Base-by-base conservation (phyloP, 2,329 filamentous ascomycete species). In the Beauveria varroae region DNA sequence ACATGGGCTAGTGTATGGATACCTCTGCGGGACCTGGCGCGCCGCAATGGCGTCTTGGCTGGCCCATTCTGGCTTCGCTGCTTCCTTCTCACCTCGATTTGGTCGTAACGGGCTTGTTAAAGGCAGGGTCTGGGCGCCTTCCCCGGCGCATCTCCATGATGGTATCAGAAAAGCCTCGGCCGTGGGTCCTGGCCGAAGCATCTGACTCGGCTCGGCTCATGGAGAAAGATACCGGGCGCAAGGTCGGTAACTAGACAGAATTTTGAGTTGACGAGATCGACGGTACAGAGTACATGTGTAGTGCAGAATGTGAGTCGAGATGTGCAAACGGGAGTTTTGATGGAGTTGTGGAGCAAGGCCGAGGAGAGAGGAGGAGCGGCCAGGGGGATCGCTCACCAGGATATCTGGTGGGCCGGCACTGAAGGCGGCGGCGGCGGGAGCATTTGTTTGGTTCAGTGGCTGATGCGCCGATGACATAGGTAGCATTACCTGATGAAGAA, bases 161-260 rank as follows among this genome's bases (percentile, higher is more conserved):
- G n/a, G 30, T 12, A 57, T 47, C 40, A 49, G 14, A 18, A 51
- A 20, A 30, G 34, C 56, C 56, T 51, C 46, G 56, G 56, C 56
- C 56, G 24, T 34, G 34, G 44, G 34, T 28, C 46, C 5, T 41
- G 37, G 12, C 47, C 44, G 46, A 50, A 51, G 46, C 56, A 58
- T 58, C 56, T 58, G 56, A 58, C 24, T 50, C 56, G 56, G 51
- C 24, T 50, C 56, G 56, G 18, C 46, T 58, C 16, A 30, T 51
- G 56, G 3, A 18, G 18, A 9, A 9, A 9, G 5, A 43, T 24
- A 58, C 43, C 43, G 47, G 30, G 44, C 40, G n/a, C 43, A 41
- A 47, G 30, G 46, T 30, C 34, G 56, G 22, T 50, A 30, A 22
- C 34, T 37, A 22, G 22, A 1, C 34, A n/a, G 20, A 8, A 18